Evolutionary conservation across 345 rosid genomes (phyloP), one percentile per base, ranked within the genome.

Genomic region (Sonneratia alba): DNA sequence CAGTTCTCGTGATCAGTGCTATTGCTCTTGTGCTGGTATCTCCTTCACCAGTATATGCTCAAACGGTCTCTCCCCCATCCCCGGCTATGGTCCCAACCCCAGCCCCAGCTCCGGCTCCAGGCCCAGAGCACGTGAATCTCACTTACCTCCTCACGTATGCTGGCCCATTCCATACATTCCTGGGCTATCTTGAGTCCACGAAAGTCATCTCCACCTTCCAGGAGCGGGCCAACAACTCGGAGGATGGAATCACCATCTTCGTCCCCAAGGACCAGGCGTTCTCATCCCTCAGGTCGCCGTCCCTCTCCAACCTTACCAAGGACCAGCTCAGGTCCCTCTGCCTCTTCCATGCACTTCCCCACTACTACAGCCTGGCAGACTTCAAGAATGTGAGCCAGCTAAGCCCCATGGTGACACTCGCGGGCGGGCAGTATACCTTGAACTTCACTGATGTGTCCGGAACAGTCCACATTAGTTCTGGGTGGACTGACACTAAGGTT

Each of bases 141-240:
- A 88, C 96, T 0, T 72, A 78, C 61, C 85, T 94, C n/a, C 88
- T 94, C 67, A 77, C 88, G 0, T 95, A 90, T 24, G 97, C 96
- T 0, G 98, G 98, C 61, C 95, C 97, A 0, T 94, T 81, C 84
- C 80, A 82, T 65, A 90, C 88, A 8, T 90, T 94, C 85, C 95
- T 91, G 7, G 77, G 75, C 75, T 82, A 87, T 79, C 88, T 94
- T 37, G 71, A 78, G 67, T 85, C 97, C 22, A 83, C 93, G 38
- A 89, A 90, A 73, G 96, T 91, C 78, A 82, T 94, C 1, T 93
- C 86, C 16, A 91, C 96, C 40, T 85, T 94, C 83, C 97, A 94
- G 77, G 83, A 76, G 88, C 97, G 87, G 81, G 98, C 93, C 73
- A 94, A 94, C 88, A 86, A 87, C 77, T 90, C 96, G 0, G 84